phyloP scores from a whole-genome alignment of 2,329 filamentous ascomycete genomes.

The Corynespora cassiicola region DNA sequence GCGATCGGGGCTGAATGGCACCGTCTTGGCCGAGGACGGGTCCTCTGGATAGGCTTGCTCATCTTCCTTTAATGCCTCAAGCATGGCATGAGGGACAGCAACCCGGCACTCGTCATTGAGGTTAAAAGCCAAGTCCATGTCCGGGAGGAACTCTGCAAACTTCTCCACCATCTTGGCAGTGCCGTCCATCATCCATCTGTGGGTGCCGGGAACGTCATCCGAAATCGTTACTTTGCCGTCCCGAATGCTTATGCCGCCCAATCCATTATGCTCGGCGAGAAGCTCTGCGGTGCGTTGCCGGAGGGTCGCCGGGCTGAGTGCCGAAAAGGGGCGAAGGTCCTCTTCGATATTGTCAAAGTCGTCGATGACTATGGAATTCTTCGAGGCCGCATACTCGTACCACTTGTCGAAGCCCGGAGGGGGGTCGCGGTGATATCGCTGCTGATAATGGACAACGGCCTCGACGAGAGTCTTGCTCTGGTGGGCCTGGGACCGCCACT shows the following conservation, averaged over 20 bases:
- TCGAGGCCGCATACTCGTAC: constrained; percentile 62
- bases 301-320: constrained; percentile 58
- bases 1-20: constrained; percentile 47
- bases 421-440: constrained; percentile 60
- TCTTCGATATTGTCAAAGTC: constrained; percentile 66
- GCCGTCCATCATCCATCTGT: constrained; percentile 66
- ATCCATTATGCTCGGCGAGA: constrained; percentile 60
- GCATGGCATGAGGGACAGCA: constrained; percentile 56
- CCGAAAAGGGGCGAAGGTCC: constrained; percentile 63
- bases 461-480: constrained; percentile 55
- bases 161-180: constrained; percentile 58
- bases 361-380: constrained; percentile 62
- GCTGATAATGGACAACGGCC: constrained; percentile 59
- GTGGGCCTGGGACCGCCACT: constrained; percentile 56
- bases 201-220: constrained; percentile 58
- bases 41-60: constrained; percentile 30
- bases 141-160: constrained; percentile 61
- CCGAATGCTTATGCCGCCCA: constrained; percentile 63
- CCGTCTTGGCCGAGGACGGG: constrained; percentile 24
- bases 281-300: constrained; percentile 60
- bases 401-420: constrained; percentile 67
- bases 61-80: no score
- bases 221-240: constrained; percentile 54
- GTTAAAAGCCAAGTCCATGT: constrained; percentile 70
- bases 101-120: constrained; percentile 67